A percentile compares a stretch with the other conserved stretches of the same genome.
phyloP scores from a whole-genome alignment of 176 grass and related monocot genomes.

The Aegilops speltoides region DNA sequence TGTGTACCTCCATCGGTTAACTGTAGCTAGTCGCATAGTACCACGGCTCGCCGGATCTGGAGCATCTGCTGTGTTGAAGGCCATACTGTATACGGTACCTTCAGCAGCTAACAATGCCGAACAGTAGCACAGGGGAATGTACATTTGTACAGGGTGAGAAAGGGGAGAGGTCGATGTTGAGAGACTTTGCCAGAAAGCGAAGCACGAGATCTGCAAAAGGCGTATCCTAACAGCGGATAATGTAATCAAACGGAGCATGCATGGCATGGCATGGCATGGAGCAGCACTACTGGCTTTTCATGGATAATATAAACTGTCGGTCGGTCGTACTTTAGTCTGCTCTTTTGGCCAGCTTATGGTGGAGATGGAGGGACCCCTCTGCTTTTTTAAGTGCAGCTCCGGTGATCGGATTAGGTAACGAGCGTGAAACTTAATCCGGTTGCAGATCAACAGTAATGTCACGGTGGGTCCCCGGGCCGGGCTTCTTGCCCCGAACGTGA shows the following conservation, averaged over 20 bases:
- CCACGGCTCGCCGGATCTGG: too few relatives aligned
- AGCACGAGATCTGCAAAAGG: conserved; percentile 21
- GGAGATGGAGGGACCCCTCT: too few relatives aligned
- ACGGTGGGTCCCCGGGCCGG: not conserved
- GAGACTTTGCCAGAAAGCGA: not conserved
- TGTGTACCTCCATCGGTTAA: too few relatives aligned
- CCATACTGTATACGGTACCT: too few relatives aligned
- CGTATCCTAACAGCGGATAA: conserved; percentile 36
- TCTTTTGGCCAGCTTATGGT: not conserved
- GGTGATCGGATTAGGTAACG: conserved; percentile 25
- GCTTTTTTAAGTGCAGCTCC: not conserved
- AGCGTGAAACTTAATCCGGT: too few relatives aligned
- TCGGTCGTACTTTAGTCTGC: not conserved
- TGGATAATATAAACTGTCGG: not conserved
- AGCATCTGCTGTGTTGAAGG: too few relatives aligned
- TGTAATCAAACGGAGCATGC: conserved; percentile 18
- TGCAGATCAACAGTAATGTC: not conserved
- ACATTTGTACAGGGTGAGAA: too few relatives aligned
- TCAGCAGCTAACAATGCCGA: too few relatives aligned
- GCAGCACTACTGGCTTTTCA: not conserved
- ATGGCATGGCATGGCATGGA: not conserved
- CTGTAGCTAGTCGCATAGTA: too few relatives aligned
- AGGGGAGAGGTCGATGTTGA: not conserved
- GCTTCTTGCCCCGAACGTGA: conserved; percentile 22
- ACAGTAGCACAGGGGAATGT: too few relatives aligned